Evolutionary conservation across 371 early-diverging fungal species (phyloP).

Genomic region (Rhizopus delemar): DNA sequence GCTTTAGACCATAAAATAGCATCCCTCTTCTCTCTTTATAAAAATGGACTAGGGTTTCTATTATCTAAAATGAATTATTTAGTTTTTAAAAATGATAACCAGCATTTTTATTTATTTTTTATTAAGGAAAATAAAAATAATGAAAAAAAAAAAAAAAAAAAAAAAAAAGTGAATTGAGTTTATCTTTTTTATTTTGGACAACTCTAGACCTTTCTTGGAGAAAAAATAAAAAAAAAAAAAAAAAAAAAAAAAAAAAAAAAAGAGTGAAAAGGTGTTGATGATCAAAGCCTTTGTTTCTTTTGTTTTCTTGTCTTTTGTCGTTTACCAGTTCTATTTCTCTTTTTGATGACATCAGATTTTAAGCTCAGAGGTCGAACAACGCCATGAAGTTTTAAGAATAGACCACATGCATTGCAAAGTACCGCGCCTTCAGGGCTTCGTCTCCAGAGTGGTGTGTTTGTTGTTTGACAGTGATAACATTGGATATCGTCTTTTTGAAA

Average conservation of each 20-base stretch:
- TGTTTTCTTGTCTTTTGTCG: constrained; percentile 5
- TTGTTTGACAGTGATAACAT: constrained; percentile 34
- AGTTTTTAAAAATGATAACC: too few relatives aligned
- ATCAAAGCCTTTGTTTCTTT: constrained; percentile 5
- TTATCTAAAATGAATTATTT: too few relatives aligned
- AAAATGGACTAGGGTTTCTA: too few relatives aligned
- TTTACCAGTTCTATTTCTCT: constrained; percentile 23
- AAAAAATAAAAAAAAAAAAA: too few relatives aligned
- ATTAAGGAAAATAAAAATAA: not conserved
- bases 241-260: constrained; percentile 5
- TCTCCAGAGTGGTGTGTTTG: constrained; percentile 38
- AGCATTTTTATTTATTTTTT: too few relatives aligned
- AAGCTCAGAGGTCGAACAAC: constrained; percentile 34
- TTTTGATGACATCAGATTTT: constrained; percentile 39
- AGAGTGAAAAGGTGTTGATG: not conserved
- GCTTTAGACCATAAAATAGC: too few relatives aligned
- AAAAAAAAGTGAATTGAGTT: constrained; percentile 3
- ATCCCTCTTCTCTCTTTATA: too few relatives aligned
- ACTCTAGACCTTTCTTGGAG: not conserved
- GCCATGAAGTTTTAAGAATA: constrained; percentile 41
- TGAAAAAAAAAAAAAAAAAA: not conserved
- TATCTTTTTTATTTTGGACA: too few relatives aligned
- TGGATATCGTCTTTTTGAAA: constrained; percentile 4
- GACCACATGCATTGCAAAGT: constrained; percentile 37
- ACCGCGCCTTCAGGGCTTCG: constrained; percentile 33